A percentile compares a stretch with the other conserved stretches of the same genome.
Conservation (phyloP, 495 filamentous ascomycete species). For the Penicillium flavigenum region DNA sequence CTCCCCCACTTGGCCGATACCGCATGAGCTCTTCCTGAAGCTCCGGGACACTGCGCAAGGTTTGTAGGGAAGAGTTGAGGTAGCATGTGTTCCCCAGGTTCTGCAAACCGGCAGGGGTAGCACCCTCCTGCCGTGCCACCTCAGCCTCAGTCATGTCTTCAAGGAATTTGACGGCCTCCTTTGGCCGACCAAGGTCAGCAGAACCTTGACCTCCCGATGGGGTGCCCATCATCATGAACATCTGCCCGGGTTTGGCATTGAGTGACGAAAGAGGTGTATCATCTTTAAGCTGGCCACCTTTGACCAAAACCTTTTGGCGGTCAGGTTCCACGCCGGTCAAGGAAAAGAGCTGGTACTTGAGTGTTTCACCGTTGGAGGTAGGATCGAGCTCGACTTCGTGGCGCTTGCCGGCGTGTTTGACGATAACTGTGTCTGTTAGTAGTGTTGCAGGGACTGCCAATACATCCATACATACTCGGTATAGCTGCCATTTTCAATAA, state of each 20-base stretch:
- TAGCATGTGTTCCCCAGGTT: constrained; percentile 98
- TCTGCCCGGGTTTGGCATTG: constrained; percentile 79
- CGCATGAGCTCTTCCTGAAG: constrained; percentile 74
- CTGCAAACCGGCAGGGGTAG: constrained; percentile 82
- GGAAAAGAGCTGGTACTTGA: constrained; percentile 94
- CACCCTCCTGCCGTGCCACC: constrained; percentile 75
- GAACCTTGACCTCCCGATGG: constrained; percentile 62
- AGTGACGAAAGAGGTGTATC: constrained; percentile 82
- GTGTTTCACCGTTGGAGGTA: constrained; percentile 78
- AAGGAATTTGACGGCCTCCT: constrained; percentile 80
- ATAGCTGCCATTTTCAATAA: constrained; percentile 56
- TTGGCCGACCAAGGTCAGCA: constrained; percentile 64
- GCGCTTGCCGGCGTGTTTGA: constrained; percentile 93
- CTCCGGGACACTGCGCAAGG: constrained; percentile 84
- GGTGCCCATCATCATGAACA: constrained; percentile 96
- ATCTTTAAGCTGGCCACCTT: constrained; percentile 93
- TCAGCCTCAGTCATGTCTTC: constrained; percentile 99
- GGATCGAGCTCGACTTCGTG: constrained; percentile 91
- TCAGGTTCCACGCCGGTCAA: constrained; percentile 95
- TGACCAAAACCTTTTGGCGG: constrained; percentile 91
- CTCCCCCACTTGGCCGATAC: constrained; percentile 54
- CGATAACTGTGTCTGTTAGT: constrained; percentile 65
- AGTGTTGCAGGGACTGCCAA: background rate
- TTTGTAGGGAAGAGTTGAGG: constrained; percentile 93
- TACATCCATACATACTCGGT: constrained; percentile 49